Base-by-base conservation (phyloP, 805 yeast species). In the Lipomyces sp. region DNA sequence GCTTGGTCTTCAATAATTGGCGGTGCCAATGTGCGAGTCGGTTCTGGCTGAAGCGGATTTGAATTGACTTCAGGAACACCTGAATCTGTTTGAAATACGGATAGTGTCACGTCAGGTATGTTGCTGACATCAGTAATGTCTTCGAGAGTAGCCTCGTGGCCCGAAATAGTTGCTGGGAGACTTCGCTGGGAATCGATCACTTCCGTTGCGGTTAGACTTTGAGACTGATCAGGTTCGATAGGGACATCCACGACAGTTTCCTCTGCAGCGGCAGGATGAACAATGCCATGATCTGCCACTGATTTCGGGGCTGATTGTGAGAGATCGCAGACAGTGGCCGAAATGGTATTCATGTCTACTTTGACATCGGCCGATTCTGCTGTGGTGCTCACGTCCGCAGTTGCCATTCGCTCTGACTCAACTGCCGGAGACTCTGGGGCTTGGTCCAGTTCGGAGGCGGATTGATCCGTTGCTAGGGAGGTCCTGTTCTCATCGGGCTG, bases 141-240 rank as follows among this genome's bases (percentile, higher is more conserved):
- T 30, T 66, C 69, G 8, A 66, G 48, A 2, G 61, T 60, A 15
- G 64, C 69, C n/a, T 66, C 62, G 37, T 35, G 64, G 4, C 42
- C 24, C n/a, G 48, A 42, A 42, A 15, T 5, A 6, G 48, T 42
- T 15, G 48, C 24, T 15, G n/a, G 10, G 24, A 24, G 24, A n/a
- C 29, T 42, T 42, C 10, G 18, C 48, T 42, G 48, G 48, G 48
- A 42, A 42, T 42, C 48, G 48, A 42, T 42, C 10, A 42, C 48
- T 13, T 42, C 48, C 8, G 48, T 42, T 42, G 48, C n/a, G n/a
- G 48, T 42, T 5, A 42, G 48, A n/a, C 48, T 42, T 13, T 42
- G 48, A 42, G 48, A 42, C 48, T 10, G 48, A 18, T 42, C 48
- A 42, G 48, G 48, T 42, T n/a, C 48, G 18, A 0, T 42, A 5